Evolutionary conservation across 495 filamentous ascomycete genomes (phyloP), one percentile per base, ranked within the genome.

Genomic region (Cudoniella acicularis): DNA sequence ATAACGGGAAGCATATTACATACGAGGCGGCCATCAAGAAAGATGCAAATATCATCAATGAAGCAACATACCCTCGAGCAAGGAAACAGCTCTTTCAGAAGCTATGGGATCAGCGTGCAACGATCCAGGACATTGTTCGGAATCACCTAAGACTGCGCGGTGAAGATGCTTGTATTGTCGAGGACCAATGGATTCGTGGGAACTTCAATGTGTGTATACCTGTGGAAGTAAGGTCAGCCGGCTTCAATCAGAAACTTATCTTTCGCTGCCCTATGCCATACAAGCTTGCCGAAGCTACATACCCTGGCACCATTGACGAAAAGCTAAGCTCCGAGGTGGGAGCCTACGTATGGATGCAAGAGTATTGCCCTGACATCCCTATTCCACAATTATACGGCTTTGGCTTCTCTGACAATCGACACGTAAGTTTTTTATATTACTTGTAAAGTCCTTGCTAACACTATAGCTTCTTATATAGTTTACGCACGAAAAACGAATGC

Each of bases 361-460:
- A 48, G 10, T 10, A 48, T 48, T 48, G 45, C 18, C 45, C 45
- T 48, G 18, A 48, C 18, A 20, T 48, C 10, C 45, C 10, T 48
- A 48, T 48, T 10, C 45, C 45, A 10, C 45, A 48, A 10, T 48
- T 48, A 20, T 48, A n/a, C n/a, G n/a, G n/a, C n/a, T n/a, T n/a
- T n/a, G n/a, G n/a, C n/a, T n/a, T n/a, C n/a, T n/a, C n/a, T 41
- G 36, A 41, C 36, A 8, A 41, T 16, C 36, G 36, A 8, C 36
- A 41, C 16, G 76, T 59, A 49, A 67, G 71, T 48, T 10, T 48
- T 10, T 10, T 48, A 6, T 8, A 6, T 20, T 10, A 17, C n/a
- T n/a, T n/a, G n/a, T 27, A 22, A 6, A 52, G 57, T 10, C 9
- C 18, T 20, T 48, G 45, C 45, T 20, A 17, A 48, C 18, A 20